These are phyloP conservation scores for Zea luxurians DNA, from an alignment of 176 grass and related monocot genomes.

Conservation along the genomic window DNA sequence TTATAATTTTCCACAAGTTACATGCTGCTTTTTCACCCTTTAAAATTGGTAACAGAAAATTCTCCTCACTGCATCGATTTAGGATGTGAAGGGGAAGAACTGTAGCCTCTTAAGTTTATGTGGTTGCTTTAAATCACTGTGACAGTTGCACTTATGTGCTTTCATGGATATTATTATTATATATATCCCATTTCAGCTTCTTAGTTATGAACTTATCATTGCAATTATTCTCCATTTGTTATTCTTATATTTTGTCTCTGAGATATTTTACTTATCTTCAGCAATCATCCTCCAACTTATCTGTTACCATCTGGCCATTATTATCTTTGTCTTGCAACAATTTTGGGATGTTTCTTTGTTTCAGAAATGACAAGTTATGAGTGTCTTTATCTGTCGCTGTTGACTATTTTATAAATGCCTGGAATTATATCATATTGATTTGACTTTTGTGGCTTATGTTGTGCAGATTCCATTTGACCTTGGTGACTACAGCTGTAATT, in stretches of 20 bases:
- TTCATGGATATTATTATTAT: background rate
- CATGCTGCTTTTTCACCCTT: background rate
- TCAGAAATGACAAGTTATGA: background rate
- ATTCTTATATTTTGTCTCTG: background rate
- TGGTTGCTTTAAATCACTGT: background rate
- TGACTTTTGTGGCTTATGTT: constrained; percentile 23
- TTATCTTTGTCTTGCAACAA: background rate
- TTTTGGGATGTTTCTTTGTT: background rate
- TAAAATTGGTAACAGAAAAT: background rate
- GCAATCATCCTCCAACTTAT: background rate
- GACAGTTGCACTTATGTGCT: background rate
- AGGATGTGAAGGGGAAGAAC: background rate
- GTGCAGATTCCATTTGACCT: constrained; percentile 82
- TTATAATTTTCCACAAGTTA: background rate
- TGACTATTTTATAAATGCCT: background rate
- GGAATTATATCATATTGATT: background rate
- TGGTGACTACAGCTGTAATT: constrained; percentile 60
- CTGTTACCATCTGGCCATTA: background rate
- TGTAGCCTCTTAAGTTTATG: background rate
- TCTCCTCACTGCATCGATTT: background rate
- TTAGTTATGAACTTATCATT: background rate
- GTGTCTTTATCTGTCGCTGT: background rate
- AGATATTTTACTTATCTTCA: background rate
- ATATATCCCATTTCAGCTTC: background rate
- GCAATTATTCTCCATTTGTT: background rate